These are phyloP conservation scores for Jacaranda mimosifolia DNA, from an alignment of 257 asterid genomes.

Conservation along the genomic window DNA sequence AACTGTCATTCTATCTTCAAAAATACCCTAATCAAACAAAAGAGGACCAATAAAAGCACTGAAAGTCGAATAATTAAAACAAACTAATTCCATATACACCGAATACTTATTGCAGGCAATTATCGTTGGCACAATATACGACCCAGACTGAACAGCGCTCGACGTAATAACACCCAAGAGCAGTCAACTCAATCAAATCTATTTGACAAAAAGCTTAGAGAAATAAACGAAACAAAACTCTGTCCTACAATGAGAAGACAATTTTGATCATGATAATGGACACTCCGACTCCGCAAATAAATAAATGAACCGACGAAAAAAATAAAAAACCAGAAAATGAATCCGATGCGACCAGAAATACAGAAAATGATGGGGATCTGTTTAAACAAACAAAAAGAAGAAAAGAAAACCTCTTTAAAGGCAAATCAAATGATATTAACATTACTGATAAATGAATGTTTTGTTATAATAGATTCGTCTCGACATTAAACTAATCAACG, in stretches of 20 bases:
- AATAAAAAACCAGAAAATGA: slow-evolving; percentile 12
- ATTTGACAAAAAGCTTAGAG: background rate
- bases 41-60: slow-evolving; percentile 17
- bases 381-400: background rate
- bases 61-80: slow-evolving; percentile 7
- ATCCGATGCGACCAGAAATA: too few relatives aligned
- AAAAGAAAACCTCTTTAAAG: background rate
- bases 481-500: slow-evolving; percentile 23
- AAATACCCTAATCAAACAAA: slow-evolving; percentile 43
- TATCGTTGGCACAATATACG: background rate
- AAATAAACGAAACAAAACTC: background rate
- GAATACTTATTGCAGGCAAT: background rate
- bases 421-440: slow-evolving; percentile 32
- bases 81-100: background rate
- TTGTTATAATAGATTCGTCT: background rate
- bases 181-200: slow-evolving; percentile 25
- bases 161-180: background rate
- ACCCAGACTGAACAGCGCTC: background rate
- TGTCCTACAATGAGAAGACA: background rate
- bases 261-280: background rate
- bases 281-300: background rate
- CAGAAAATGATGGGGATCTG: background rate
- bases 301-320: slow-evolving; percentile 11
- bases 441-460: background rate
- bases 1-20: slow-evolving; percentile 34